A percentile compares a stretch with the other conserved stretches of the same genome.
These are phyloP conservation scores for Cryptococcus sp. DNA, from an alignment of 1,284 basidiomycete genomes.

Conservation along the genomic window DNA sequence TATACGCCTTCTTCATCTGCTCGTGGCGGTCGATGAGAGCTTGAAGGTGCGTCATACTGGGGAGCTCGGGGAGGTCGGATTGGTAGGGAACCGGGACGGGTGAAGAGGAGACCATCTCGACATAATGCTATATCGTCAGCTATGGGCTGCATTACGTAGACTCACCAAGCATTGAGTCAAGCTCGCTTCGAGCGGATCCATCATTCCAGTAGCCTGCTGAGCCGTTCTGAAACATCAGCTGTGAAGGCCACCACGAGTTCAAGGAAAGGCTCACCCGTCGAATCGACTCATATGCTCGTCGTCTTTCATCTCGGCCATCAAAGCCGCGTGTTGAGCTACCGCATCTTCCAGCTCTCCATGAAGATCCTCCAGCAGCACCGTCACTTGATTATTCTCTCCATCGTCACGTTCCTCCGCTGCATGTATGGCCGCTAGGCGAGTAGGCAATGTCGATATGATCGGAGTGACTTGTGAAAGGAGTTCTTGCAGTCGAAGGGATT, in stretches of 20 bases:
- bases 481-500: constrained; percentile 2
- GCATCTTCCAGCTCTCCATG: constrained; percentile 67
- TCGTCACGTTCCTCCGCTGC: background rate
- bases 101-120: constrained; percentile 23
- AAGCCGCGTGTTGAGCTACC: constrained; percentile 69
- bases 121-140: constrained; percentile 25
- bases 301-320: constrained; percentile 86
- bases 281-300: constrained; percentile 96
- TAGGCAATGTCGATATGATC: constrained; percentile 12
- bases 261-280: constrained; percentile 57
- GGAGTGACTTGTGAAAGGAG: constrained; percentile 10
- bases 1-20: constrained; percentile 54
- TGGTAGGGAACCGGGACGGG: constrained; percentile 17
- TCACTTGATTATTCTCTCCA: background rate
- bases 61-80: constrained; percentile 19
- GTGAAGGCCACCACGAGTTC: too few species aligned
- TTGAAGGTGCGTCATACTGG: constrained; percentile 23
- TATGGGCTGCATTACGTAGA: background rate
- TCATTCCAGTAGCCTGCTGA: constrained; percentile 91
- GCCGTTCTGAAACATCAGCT: constrained; percentile 30
- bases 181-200: constrained; percentile 81
- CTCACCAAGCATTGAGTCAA: constrained; percentile 26
- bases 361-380: constrained; percentile 18
- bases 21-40: constrained; percentile 23
- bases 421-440: constrained; percentile 1